These are phyloP conservation scores for Scutellaria barbata DNA, from an alignment of 257 asterid genomes.

Conservation along the genomic window DNA sequence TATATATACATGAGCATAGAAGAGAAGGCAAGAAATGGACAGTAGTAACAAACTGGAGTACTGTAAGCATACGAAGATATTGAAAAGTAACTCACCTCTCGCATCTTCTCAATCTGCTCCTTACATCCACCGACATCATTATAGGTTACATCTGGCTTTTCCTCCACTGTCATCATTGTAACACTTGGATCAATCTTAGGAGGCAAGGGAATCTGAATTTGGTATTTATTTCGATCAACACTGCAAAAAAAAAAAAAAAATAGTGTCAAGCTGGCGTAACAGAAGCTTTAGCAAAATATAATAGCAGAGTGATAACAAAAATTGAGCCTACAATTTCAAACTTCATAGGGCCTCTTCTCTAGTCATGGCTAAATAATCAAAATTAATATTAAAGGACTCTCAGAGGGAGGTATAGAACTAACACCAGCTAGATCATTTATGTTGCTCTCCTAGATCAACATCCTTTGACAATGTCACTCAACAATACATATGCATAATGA, in stretches of 20 bases:
- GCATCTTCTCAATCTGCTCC: slow-evolving; percentile 98
- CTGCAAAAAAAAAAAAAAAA: slow-evolving; percentile 51
- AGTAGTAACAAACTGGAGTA: no score
- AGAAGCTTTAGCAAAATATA: background rate
- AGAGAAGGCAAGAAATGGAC: no score
- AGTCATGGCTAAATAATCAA: background rate
- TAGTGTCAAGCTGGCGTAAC: background rate
- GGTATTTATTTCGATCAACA: slow-evolving; percentile 93
- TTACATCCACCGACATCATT: slow-evolving; percentile 98
- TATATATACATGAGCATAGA: no score
- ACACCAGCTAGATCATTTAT: background rate
- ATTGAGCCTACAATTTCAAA: slow-evolving; percentile 14
- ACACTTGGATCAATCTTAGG: slow-evolving; percentile 99
- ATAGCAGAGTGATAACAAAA: background rate
- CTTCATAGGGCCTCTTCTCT: slow-evolving; percentile 11
- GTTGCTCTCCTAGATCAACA: slow-evolving; percentile 11
- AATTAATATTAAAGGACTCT: background rate
- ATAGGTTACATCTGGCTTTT: slow-evolving; percentile 97
- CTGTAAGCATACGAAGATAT: no score
- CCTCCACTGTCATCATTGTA: slow-evolving; percentile 99
- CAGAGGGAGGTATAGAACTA: background rate
- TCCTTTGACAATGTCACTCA: background rate
- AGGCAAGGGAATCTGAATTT: slow-evolving; percentile 97
- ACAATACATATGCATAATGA: background rate
- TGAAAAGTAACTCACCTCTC: slow-evolving; percentile 57